phyloP scores from a whole-genome alignment of 2,329 filamentous ascomycete species.

The Neocucurbitaria cava region DNA sequence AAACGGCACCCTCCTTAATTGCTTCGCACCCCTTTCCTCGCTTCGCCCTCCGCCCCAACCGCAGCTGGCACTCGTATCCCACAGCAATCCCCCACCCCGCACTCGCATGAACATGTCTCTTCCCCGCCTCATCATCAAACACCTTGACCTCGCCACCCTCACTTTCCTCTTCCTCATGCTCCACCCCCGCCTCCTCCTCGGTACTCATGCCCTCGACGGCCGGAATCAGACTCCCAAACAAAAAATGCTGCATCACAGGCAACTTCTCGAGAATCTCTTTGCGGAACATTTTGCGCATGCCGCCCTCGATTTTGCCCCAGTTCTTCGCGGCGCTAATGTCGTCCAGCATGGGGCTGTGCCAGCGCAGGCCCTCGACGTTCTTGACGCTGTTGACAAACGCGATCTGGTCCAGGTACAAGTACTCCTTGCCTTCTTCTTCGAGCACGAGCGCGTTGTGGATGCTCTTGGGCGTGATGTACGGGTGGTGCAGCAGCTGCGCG shows the following conservation, averaged over 20 bases:
- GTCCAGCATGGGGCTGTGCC: conserved; percentile 98
- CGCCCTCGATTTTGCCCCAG: conserved; percentile 91
- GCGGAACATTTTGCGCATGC: conserved; percentile 97
- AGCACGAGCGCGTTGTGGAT: conserved; percentile 90
- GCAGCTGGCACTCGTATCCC: conserved; percentile 97
- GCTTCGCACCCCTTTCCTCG: conserved; percentile 73
- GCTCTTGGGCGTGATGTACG: conserved; percentile 56
- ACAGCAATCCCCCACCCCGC: conserved; percentile 92
- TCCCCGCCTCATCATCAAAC: conserved; percentile 68
- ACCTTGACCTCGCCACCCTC: conserved; percentile 61
- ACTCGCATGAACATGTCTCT: conserved; percentile 73
- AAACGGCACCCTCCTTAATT: conserved; percentile 79
- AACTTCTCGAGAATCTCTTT: conserved; percentile 91
- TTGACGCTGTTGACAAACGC: conserved; percentile 95
- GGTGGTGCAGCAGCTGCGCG: conserved; percentile 69
- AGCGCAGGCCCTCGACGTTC: conserved; percentile 89
- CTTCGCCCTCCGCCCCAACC: conserved; percentile 87
- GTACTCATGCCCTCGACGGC: conserved; percentile 82
- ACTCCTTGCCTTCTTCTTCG: conserved; percentile 84
- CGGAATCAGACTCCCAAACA: conserved; percentile 86
- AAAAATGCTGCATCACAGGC: conserved; percentile 97
- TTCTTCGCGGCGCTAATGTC: conserved; percentile 90
- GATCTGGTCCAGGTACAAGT: conserved; percentile 90
- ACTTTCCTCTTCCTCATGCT: conserved; percentile 49
- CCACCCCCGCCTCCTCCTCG: conserved; percentile 59